Percentiles rank a stretch among this genome's conserved stretches.
Conservation (phyloP, 2,329 filamentous ascomycete species). For the Chaetomiaceae sp. region DNA sequence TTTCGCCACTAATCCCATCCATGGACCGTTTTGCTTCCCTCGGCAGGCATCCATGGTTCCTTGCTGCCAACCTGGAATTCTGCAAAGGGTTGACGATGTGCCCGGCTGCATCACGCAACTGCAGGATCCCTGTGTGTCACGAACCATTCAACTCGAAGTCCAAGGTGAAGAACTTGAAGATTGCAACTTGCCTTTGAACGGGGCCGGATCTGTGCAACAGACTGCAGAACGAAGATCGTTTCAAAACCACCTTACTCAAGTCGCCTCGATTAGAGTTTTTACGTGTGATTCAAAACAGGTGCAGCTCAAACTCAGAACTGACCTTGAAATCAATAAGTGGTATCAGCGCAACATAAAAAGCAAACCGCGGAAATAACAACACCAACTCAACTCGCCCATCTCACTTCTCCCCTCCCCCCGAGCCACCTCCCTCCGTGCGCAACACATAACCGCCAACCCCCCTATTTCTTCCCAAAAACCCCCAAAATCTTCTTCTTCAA, state of each 20-base stretch:
- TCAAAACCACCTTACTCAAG: too few relatives aligned
- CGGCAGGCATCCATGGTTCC: neutral
- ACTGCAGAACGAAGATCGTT: neutral
- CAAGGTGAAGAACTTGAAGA: too few relatives aligned
- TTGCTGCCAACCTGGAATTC: neutral
- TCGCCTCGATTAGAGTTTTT: too few relatives aligned
- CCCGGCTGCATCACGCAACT: neutral
- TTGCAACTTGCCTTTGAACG: too few relatives aligned
- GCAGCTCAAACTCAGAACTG: neutral
- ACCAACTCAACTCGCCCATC: neutral
- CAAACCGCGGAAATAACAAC: neutral
- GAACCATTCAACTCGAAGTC: too few relatives aligned
- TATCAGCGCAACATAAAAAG: conserved; percentile 15
- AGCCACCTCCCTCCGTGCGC: neutral
- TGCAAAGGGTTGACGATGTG: conserved; percentile 6
- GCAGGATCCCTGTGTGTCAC: neutral
- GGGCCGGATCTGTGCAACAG: too few relatives aligned
- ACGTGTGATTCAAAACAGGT: too few relatives aligned
- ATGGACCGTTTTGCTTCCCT: too few relatives aligned
- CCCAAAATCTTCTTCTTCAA: conserved; percentile 53
- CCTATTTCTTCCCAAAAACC: conserved; percentile 21
- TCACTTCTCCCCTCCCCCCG: neutral
- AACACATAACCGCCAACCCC: too few relatives aligned
- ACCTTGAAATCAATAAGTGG: conserved; percentile 8
- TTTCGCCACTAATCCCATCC: too few relatives aligned